Base-by-base conservation (phyloP, 2,329 filamentous ascomycete species). In the Colletotrichum sp. region DNA sequence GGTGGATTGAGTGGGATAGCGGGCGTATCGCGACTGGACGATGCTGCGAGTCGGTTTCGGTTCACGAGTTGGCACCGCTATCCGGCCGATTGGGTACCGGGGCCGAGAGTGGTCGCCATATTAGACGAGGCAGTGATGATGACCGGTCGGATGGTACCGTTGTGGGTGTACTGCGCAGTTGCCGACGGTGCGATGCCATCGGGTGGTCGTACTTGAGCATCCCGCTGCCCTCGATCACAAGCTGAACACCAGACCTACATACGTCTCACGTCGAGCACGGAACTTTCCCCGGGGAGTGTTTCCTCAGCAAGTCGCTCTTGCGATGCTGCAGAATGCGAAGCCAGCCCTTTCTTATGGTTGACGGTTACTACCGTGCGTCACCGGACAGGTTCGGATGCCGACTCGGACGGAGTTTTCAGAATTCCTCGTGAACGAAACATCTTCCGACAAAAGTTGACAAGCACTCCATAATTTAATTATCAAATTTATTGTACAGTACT, bases 391-490 rank as follows among this genome's bases (percentile, higher is more conserved):
- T 43, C 39, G 39, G 39, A 43, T 43, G 39, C 39, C 39, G 39
- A 43, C 8, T 43, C 18, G 39, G 39, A 43, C 39, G 39, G 39
- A 43, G 1, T n/a, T 43, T 43, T 43, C 39, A 4, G 0, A 3
- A 43, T 43, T n/a, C 2, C 18, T 10, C 3, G 1, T 43, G 39
- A 43, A 0, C 1, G 4, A 43, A 43, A 43, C 1, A 43, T 10
- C 18, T n/a, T 43, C 2, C 3, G 0, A 3, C 0, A 10, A 10
- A 4, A 4, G 5, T n/a, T 43, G 18, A 43, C 0, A n/a, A 10
- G 0, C 0, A n/a, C 18, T 6, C 4, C 18, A 1, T n/a, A 3
- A 0, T 43, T 43, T n/a, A 4, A n/a, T 43, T 43, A n/a, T 43
- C 39, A n/a, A 10, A n/a, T 2, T 8, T n/a, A n/a, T n/a, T n/a